A percentile compares a stretch with the other conserved stretches of the same genome.
Evolutionary conservation across 2,329 filamentous ascomycete species (phyloP).

Genomic region (Didymosphaeria variabile): DNA sequence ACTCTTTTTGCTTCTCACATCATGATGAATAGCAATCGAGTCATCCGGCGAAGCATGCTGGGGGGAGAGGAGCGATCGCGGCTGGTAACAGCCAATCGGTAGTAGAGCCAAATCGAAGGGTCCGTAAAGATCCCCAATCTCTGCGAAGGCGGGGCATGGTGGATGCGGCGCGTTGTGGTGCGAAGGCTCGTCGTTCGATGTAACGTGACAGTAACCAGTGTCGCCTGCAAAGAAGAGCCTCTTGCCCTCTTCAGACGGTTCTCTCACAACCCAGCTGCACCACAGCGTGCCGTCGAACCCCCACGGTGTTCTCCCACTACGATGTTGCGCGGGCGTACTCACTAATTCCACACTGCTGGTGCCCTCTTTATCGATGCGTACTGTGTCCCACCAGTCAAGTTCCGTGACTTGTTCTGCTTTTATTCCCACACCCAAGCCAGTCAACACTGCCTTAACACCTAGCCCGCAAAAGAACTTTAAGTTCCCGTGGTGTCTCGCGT

Average conservation of each 20-base stretch:
- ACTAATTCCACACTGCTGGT: constrained; percentile 53
- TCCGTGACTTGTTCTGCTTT: constrained; percentile 54
- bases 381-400: constrained; percentile 61
- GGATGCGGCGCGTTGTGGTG: constrained; percentile 47
- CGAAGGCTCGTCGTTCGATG: constrained; percentile 38
- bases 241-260: constrained; percentile 35
- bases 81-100: constrained; percentile 60
- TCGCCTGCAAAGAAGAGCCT: constrained; percentile 60
- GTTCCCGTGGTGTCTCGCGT: constrained; percentile 46
- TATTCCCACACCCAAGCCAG: constrained; percentile 51
- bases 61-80: constrained; percentile 54
- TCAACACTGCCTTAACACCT: constrained; percentile 50
- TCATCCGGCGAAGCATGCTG: constrained; percentile 60
- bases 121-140: constrained; percentile 57
- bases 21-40: constrained; percentile 58
- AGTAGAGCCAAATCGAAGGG: constrained; percentile 61
- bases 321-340: constrained; percentile 60
- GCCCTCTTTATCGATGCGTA: constrained; percentile 43
- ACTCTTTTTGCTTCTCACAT: constrained; percentile 57
- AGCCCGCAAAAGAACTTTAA: constrained; percentile 56
- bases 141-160: constrained; percentile 58
- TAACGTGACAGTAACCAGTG: constrained; percentile 57
- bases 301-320: constrained; percentile 53
- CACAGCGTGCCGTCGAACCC: constrained; percentile 55
- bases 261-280: constrained; percentile 58